A percentile compares a stretch with the other conserved stretches of the same genome.
Conservation (phyloP, 2,329 filamentous ascomycete genomes). For the Stylonectria norvegica region DNA sequence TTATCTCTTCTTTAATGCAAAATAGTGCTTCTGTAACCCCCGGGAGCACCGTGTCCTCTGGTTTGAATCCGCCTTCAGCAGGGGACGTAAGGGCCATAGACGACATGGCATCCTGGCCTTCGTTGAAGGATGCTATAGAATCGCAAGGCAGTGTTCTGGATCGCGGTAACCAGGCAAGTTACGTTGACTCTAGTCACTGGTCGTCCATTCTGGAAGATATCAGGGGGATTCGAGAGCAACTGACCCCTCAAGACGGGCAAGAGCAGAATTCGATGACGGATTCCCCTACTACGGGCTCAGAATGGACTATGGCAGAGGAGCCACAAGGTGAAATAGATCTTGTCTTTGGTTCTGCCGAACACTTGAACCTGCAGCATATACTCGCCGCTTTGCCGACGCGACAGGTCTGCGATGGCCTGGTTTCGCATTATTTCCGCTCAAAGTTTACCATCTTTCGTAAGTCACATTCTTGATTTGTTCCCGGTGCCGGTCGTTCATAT, state of each 20-base stretch:
- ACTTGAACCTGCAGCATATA: constrained; percentile 12
- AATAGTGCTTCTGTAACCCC: not conserved
- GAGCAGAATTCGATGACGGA: fast-evolving
- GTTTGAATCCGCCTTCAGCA: not conserved
- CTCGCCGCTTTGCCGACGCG: constrained; percentile 21
- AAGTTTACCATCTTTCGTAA: constrained; percentile 25
- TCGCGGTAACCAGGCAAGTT: constrained; percentile 11
- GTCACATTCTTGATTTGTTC: constrained; percentile 5
- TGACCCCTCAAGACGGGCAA: constrained; percentile 5
- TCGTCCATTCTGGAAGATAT: constrained; percentile 35
- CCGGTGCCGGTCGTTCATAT: not conserved
- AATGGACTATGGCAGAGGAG: not conserved
- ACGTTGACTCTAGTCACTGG: constrained; percentile 34
- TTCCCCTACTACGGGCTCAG: fast-evolving
- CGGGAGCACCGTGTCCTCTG: fast-evolving
- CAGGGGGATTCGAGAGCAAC: constrained; percentile 31
- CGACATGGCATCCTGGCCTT: not conserved
- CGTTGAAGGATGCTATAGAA: not conserved
- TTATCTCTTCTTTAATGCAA: constrained; percentile 19
- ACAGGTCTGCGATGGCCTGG: constrained; percentile 28
- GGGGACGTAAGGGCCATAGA: not conserved
- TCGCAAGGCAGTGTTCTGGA: no score
- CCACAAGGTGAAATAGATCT: not conserved
- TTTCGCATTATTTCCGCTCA: constrained; percentile 30
- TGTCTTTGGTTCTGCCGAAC: not conserved